Base-by-base conservation (phyloP, 768 basidiomycete genomes). In the Russula foetens region DNA sequence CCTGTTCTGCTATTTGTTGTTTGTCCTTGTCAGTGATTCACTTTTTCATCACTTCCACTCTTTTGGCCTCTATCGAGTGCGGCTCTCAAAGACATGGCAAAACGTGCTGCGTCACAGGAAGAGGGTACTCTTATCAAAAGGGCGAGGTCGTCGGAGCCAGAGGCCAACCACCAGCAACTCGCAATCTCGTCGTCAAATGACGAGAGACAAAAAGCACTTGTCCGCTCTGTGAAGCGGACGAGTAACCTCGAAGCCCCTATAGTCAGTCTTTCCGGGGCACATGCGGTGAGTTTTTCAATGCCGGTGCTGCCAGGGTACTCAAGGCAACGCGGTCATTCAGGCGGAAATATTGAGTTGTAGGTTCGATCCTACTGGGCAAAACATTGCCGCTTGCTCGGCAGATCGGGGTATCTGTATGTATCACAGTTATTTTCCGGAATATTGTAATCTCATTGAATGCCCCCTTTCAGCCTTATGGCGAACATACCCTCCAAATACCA, bases 221-320 rank as follows among this genome's bases (percentile, higher is more conserved):
- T 96, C 63, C 81, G 94, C 64, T 88, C 83, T 24, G 83, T 98
- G 28, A 89, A 91, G 71, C 81, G 97, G 48, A 99, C 97, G n/a
- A 93, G 90, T 73, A 86, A 82, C 66, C 80, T 98, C 43, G 88
- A 92, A 67, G 93, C 94, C 45, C 97, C 97, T 29, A 98, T 99
- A 69, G 84, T 98, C 69, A 90, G 89, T 67, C 76, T 99, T 63
- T 80, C 84, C 17, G 91, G 96, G 2, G 86, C 93, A 5, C 93
- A 97, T 74, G 80, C 84, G 51, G 90, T 95, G 73, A 68, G 88
- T 76, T 8, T 46, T 12, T 47, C 62, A 24, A 26, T 3, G n/a
- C 2, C 12, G 9, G 6, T 56, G 14, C 46, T 19, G 1, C 46
- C 9, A 38, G 14, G 48, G 46, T 29, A 1, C 26, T 31, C 9